A percentile compares a stretch with the other conserved stretches of the same genome.
Evolutionary conservation across 148 eudicot species (phyloP).

Genomic region (Cornus controversa): DNA sequence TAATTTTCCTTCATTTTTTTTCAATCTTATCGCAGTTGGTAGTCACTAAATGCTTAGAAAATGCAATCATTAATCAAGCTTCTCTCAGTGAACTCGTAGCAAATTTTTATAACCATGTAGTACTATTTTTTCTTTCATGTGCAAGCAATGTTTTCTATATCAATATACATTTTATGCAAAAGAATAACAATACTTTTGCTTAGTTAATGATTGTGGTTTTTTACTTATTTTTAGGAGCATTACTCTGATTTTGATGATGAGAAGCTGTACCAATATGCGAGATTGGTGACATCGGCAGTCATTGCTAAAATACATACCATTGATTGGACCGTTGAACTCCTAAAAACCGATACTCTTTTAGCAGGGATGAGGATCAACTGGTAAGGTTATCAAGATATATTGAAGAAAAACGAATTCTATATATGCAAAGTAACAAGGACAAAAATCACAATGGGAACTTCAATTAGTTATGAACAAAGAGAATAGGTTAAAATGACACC

Average conservation of each 20-base stretch:
- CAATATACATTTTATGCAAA: too few species aligned
- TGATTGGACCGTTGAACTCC: slow-evolving; percentile 35
- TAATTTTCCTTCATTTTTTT: background rate
- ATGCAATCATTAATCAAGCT: background rate
- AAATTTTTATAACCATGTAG: background rate
- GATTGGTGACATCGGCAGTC: slow-evolving; percentile 35
- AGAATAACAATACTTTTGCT: too few species aligned
- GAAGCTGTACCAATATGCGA: slow-evolving; percentile 29
- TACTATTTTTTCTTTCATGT: background rate
- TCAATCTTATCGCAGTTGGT: background rate
- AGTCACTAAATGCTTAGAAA: background rate
- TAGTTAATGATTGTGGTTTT: background rate
- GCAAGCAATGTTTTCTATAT: background rate
- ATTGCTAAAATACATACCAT: slow-evolving; percentile 37
- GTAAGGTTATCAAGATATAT: slow-evolving; percentile 11
- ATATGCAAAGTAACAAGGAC: background rate
- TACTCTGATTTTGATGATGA: slow-evolving; percentile 35
- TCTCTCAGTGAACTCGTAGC: background rate
- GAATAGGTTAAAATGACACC: background rate
- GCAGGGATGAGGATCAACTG: slow-evolving; percentile 37
- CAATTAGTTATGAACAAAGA: background rate
- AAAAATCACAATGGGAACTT: background rate
- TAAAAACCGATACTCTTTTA: slow-evolving; percentile 29
- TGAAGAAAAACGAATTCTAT: background rate
- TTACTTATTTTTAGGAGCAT: slow-evolving; percentile 11